Evolutionary conservation across 2,329 filamentous ascomycete species (phyloP).

Genomic region (Aspergillus thermomutatus): DNA sequence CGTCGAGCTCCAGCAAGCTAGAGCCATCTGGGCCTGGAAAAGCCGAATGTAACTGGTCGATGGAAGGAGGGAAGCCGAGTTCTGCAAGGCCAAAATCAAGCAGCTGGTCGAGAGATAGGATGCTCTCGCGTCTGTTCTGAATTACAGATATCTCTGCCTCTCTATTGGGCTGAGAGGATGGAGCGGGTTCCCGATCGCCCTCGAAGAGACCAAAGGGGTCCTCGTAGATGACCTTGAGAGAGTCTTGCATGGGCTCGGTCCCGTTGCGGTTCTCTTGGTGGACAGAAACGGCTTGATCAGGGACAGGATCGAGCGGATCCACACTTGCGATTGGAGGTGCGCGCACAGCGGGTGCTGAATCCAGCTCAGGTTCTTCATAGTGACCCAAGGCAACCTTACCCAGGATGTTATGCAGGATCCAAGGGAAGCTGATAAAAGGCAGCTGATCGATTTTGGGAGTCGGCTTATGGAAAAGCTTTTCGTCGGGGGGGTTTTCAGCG

Average conservation of each 20-base stretch:
- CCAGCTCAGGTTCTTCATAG: conserved; percentile 22
- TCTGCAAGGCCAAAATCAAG: conserved; percentile 18
- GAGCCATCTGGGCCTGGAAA: not conserved
- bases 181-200: not conserved
- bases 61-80: not conserved
- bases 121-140: conserved; percentile 4
- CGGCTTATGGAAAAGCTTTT: conserved; percentile 6
- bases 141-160: not conserved
- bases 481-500: conserved; percentile 17
- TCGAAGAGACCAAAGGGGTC: conserved; percentile 17
- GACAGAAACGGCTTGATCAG: not conserved
- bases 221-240: not conserved
- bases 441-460: conserved; percentile 43
- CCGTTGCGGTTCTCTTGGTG: not conserved
- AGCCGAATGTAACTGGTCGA: not conserved
- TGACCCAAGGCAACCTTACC: conserved; percentile 61
- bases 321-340: not conserved
- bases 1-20: conserved; percentile 15
- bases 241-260: not conserved
- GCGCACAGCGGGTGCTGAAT: not conserved
- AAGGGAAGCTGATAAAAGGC: conserved; percentile 90
- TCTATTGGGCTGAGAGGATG: not conserved
- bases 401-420: conserved; percentile 76
- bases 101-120: conserved; percentile 17
- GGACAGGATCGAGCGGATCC: not conserved